Evolutionary conservation across 2,329 filamentous ascomycete genomes (phyloP).

Genomic region (Aspergillus arachidicola): DNA sequence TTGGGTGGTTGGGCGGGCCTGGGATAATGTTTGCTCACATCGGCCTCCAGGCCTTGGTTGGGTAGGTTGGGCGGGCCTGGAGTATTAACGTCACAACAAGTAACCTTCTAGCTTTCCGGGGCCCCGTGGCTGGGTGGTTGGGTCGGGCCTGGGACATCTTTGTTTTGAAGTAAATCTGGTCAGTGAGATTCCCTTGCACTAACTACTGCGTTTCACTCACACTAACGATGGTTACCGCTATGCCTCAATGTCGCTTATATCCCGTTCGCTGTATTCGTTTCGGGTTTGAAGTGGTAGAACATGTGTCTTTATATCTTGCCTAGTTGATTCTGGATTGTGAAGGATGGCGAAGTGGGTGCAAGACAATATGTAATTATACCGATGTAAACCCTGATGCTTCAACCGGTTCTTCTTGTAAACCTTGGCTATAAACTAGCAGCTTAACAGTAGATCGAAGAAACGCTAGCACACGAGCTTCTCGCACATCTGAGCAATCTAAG

Average conservation of each 20-base stretch:
- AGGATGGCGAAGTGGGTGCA: neutral
- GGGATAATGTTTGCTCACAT: neutral
- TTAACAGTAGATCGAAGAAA: neutral
- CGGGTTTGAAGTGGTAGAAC: neutral
- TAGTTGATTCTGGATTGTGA: neutral
- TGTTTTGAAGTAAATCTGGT: neutral
- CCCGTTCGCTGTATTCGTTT: neutral
- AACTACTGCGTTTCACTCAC: neutral
- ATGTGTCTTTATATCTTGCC: neutral
- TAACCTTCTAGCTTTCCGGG: neutral
- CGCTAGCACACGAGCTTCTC: neutral
- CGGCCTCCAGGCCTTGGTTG: neutral
- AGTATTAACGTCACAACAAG: neutral
- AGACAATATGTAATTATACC: neutral
- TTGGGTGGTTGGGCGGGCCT: conserved; percentile 15
- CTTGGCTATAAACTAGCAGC: neutral
- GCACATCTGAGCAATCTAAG: neutral
- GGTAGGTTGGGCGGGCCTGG: conserved; percentile 4
- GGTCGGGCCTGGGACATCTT: conserved; percentile 13
- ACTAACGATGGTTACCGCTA: neutral
- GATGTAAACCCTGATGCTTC: neutral
- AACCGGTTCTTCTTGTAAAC: neutral
- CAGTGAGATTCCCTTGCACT: neutral
- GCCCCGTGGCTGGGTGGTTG: conserved; percentile 9
- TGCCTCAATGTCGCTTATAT: neutral